These are phyloP conservation scores for Mrakia gelida DNA, from an alignment of 768 basidiomycete genomes.

Conservation along the genomic window DNA sequence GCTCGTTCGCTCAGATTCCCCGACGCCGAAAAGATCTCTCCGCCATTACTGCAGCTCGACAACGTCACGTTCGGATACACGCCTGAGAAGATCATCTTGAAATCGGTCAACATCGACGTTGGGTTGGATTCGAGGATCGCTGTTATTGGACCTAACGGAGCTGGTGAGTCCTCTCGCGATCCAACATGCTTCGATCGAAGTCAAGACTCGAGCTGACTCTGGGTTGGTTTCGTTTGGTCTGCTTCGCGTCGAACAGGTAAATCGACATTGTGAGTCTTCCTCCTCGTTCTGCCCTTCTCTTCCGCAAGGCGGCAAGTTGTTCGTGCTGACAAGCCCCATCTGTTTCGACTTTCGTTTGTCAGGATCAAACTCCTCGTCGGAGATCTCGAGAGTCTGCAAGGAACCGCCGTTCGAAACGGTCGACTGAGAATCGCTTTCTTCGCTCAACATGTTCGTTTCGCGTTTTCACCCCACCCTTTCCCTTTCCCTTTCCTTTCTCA, in stretches of 20 bases:
- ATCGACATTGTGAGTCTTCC: constrained; percentile 69
- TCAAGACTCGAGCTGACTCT: background rate
- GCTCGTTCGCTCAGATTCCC: constrained; percentile 63
- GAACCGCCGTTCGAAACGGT: constrained; percentile 85
- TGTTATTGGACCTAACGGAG: constrained; percentile 62
- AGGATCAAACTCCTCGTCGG: constrained; percentile 91
- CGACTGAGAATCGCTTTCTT: constrained; percentile 62
- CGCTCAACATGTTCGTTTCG: constrained; percentile 59
- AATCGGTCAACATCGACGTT: constrained; percentile 79
- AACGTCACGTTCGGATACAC: constrained; percentile 87
- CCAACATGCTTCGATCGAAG: no score
- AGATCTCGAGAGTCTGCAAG: constrained; percentile 66
- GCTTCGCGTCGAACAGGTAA: constrained; percentile 56
- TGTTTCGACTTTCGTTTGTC: constrained; percentile 6
- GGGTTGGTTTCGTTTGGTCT: background rate
- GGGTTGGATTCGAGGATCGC: constrained; percentile 92
- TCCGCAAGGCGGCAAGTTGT: no score
- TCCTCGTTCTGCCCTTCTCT: background rate
- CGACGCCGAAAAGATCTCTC: constrained; percentile 94
- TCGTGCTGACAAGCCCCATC: background rate
- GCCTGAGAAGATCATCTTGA: constrained; percentile 68
- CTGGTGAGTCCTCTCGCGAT: background rate
- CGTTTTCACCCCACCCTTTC: no score
- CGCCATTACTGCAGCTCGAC: constrained; percentile 86
- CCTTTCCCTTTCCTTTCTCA: background rate